Evolutionary conservation across 371 early-diverging fungal genomes (phyloP).

Genomic region (Rhizopus microsporus): DNA sequence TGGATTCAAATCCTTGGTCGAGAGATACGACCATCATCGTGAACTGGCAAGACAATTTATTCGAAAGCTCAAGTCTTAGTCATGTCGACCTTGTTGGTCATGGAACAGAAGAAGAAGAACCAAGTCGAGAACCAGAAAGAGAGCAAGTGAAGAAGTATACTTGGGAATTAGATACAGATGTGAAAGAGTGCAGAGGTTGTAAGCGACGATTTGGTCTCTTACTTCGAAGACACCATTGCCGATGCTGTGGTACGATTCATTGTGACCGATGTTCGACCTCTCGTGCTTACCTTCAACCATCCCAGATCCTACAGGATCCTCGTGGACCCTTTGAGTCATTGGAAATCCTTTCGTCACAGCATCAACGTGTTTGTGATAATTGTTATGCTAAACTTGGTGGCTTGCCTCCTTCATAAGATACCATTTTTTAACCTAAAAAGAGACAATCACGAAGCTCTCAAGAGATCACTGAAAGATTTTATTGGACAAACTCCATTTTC

Average conservation of each 20-base stretch:
- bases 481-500: no score
- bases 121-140: neutral
- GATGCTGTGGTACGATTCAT: conserved; percentile 83
- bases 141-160: conserved; percentile 31
- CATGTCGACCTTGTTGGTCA: conserved; percentile 37
- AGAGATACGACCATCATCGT: conserved; percentile 17
- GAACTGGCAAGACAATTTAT: conserved; percentile 20
- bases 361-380: conserved; percentile 62
- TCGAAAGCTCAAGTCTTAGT: conserved; percentile 26
- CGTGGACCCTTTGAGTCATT: conserved; percentile 27
- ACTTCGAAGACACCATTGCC: conserved; percentile 82
- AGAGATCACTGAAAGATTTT: no score
- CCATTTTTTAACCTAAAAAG: neutral
- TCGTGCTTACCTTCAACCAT: conserved; percentile 51
- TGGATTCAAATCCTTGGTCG: conserved; percentile 52
- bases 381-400: conserved; percentile 40
- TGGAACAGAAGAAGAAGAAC: conserved; percentile 16
- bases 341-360: conserved; percentile 43
- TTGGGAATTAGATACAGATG: conserved; percentile 77
- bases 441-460: no score
- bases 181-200: conserved; percentile 68
- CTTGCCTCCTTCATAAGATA: conserved; percentile 18
- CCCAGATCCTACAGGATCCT: conserved; percentile 60
- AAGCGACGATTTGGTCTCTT: conserved; percentile 62
- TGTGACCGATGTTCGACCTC: conserved; percentile 74